Conservation (phyloP, 768 basidiomycete species). For the Boletus tylopilopsis region DNA sequence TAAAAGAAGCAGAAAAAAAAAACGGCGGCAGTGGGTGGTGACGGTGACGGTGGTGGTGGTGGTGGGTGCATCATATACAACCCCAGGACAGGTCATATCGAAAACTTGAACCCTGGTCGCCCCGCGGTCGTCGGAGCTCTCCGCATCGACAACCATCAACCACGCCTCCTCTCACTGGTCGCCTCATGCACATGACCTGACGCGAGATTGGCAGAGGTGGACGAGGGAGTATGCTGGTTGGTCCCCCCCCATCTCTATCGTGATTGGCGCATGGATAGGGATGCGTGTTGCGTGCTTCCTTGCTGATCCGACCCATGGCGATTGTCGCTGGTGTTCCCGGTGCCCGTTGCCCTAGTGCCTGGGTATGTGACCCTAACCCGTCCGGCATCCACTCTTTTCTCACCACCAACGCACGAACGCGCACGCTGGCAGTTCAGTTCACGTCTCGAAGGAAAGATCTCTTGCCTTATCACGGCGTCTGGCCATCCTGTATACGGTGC, state of each 20-base stretch:
- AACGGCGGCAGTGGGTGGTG: no score
- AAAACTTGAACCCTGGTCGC: constrained; percentile 3
- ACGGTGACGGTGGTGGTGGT: no score
- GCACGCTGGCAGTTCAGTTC: background rate
- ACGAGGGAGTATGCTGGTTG: no score
- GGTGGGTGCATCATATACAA: no score
- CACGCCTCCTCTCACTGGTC: no score
- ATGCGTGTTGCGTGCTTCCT: constrained; percentile 22
- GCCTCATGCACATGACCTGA: no score
- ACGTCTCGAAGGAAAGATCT: constrained; percentile 1
- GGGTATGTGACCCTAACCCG: constrained; percentile 16
- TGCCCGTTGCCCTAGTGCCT: constrained; percentile 20
- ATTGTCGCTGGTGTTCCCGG: constrained; percentile 21
- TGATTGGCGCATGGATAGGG: constrained; percentile 20
- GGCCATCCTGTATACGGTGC: constrained; percentile 16
- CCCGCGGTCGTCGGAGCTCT: constrained; percentile 23
- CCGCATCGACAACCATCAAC: constrained; percentile 12
- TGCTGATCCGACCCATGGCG: constrained; percentile 28
- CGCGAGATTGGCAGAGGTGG: no score
- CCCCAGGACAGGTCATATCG: constrained; percentile 22
- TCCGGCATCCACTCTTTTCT: background rate
- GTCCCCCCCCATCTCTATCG: no score
- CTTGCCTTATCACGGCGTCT: constrained; percentile 2
- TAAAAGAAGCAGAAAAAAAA: no score
- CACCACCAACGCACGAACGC: constrained; percentile 2